Conservation (phyloP, 164 flowering plant genomes). For the Brasenia schreberi region DNA sequence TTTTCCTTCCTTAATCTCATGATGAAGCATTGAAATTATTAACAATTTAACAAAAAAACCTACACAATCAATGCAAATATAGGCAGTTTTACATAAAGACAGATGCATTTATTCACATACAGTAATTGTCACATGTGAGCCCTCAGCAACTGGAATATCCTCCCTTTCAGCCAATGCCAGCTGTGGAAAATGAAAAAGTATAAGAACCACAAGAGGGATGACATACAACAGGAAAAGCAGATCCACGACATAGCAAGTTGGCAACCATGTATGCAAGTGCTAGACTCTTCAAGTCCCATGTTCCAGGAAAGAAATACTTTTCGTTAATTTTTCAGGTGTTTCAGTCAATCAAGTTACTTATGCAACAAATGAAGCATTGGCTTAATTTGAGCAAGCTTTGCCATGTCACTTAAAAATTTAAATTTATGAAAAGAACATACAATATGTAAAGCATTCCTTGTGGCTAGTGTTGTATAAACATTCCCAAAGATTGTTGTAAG, state of each 20-base stretch:
- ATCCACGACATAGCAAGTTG: no score
- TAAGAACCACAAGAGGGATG: no score
- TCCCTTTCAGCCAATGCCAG: slow-evolving; percentile 81
- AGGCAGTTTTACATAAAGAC: no score
- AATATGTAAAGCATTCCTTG: slow-evolving; percentile 81
- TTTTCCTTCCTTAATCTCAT: no score
- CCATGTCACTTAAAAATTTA: neutral
- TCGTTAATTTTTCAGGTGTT: neutral
- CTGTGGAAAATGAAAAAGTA: slow-evolving; percentile 19
- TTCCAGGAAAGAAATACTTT: neutral
- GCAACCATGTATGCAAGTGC: no score
- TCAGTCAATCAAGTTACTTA: no score
- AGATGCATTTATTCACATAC: no score
- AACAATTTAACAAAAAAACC: no score
- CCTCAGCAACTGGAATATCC: slow-evolving; percentile 92
- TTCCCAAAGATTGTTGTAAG: slow-evolving; percentile 86
- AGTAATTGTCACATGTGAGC: slow-evolving; percentile 64
- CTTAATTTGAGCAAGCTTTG: neutral
- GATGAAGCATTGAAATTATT: no score
- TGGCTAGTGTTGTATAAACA: slow-evolving; percentile 78
- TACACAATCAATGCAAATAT: no score
- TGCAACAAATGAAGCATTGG: neutral
- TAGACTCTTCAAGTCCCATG: neutral
- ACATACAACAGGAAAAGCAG: no score
- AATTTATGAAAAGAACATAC: slow-evolving; percentile 19